phyloP scores from a whole-genome alignment of 441 rosid genomes.

The Capsella rubella region DNA sequence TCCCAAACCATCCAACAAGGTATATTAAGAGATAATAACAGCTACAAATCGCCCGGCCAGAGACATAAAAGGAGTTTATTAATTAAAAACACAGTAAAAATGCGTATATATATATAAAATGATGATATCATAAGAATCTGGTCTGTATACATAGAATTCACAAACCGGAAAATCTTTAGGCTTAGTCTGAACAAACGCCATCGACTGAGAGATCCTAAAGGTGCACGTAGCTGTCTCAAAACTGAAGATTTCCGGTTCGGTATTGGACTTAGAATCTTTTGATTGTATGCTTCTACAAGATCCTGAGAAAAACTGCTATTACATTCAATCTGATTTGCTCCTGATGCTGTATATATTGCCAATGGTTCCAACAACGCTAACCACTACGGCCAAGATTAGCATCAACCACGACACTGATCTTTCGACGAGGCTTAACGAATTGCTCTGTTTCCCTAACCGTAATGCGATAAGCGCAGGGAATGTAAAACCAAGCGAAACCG shows the following conservation, averaged over 20 bases:
- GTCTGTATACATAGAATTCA: constrained; percentile 38
- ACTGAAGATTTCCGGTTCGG: constrained; percentile 33
- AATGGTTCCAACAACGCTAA: constrained; percentile 72
- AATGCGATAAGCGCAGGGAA: constrained; percentile 88
- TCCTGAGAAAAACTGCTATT: not conserved
- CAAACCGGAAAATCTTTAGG: constrained; percentile 22
- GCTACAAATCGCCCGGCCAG: not conserved
- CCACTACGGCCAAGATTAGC: constrained; percentile 72
- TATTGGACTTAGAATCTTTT: constrained; percentile 37
- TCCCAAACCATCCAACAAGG: not conserved
- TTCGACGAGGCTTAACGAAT: constrained; percentile 56
- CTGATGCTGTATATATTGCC: constrained; percentile 77
- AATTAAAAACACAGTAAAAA: not conserved
- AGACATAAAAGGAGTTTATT: not conserved
- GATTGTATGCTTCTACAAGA: constrained; percentile 41
- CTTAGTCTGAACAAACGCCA: constrained; percentile 38
- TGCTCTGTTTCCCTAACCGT: constrained; percentile 56
- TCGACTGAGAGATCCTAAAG: constrained; percentile 3
- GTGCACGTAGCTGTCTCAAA: constrained; percentile 21
- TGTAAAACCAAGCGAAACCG: constrained; percentile 90
- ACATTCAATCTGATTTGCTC: constrained; percentile 56
- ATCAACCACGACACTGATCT: constrained; percentile 68
- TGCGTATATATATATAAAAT: constrained; percentile 14
- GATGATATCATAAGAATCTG: constrained; percentile 32
- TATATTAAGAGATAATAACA: not conserved